Conservation (phyloP, 768 basidiomycete species). For the Phaffia australis region DNA sequence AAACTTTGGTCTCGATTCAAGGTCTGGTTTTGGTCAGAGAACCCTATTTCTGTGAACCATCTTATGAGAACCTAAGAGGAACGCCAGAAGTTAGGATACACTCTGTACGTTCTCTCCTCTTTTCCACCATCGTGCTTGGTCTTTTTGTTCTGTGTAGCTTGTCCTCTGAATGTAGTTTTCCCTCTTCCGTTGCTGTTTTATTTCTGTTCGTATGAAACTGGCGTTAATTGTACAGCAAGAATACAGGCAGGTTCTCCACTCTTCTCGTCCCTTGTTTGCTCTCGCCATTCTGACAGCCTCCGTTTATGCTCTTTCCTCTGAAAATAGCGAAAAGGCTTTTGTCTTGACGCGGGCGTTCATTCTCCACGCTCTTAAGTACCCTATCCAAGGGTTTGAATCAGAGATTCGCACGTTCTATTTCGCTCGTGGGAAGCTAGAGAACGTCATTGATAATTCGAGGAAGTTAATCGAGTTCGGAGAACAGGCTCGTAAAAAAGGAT, state of each 20-base stretch:
- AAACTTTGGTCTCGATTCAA: conserved; percentile 87
- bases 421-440: conserved; percentile 2
- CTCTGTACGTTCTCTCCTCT: no score
- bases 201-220: no score
- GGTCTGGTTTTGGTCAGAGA: conserved; percentile 85
- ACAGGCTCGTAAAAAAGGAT: not conserved
- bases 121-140: not conserved
- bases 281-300: not conserved
- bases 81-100: conserved; percentile 40
- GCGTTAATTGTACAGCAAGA: conserved; percentile 16
- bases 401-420: conserved; percentile 19
- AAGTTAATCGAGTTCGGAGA: conserved; percentile 13
- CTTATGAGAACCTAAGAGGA: conserved; percentile 80
- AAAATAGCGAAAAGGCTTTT: conserved; percentile 19
- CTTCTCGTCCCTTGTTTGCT: not conserved
- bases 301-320: not conserved
- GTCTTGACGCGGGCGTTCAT: conserved; percentile 22
- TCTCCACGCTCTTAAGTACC: conserved; percentile 22
- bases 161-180: not conserved
- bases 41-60: conserved; percentile 89
- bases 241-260: conserved; percentile 7
- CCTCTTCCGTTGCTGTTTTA: no score
- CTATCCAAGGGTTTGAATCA: conserved; percentile 5
- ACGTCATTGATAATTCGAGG: not conserved
- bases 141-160: not conserved